Evolutionary conservation across 176 grass and related monocot species (phyloP), one percentile per base, ranked within the genome.

Genomic region (Musa troglodytarum): DNA sequence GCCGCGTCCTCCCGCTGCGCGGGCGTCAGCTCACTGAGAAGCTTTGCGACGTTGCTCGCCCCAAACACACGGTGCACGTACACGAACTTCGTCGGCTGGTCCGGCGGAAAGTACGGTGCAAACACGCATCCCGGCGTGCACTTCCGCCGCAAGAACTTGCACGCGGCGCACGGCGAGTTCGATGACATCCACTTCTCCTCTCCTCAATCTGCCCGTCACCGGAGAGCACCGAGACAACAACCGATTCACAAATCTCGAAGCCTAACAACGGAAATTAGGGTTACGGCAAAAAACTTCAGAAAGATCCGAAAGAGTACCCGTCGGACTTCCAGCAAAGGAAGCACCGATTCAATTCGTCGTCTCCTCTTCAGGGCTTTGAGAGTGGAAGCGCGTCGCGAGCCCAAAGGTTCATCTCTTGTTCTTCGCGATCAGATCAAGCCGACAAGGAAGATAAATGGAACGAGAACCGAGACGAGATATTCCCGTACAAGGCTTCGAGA

Each of bases 41-140:
- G 78, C 82, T 99, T 99, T 12, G 88, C 80, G 5, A 99, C 90
- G 84, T 99, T 99, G 86, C 95, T 99, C 34, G 90, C 90, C 22
- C 95, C 90, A 77, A 99, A 99, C 2, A 99, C 86, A 64, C 81
- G 83, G 90, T 99, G 95, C 58, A 99, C 95, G 78, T 69, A 87
- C n/a, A 88, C 82, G 64, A 99, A 99, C 77, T 85, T 90, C 29
- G 56, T 19, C 1, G 90, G 90, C 58, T 94, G 86, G 80, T 98
- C 95, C 5, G 90, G 95, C 73, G 95, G 95, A 76, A 98, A 98
- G 82, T 98, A 94, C 24, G 95, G 95, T 21, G 90, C 88, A 53
- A 98, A 94, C 15, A 94, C 82, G 65, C 95, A 98, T 14, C 82
- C 82, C 72, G 81, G 85, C 65, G 90, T 89, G 88, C 93, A 97